Base-by-base conservation (phyloP, 2,329 filamentous ascomycete genomes). In the Colletotrichum tropicale region DNA sequence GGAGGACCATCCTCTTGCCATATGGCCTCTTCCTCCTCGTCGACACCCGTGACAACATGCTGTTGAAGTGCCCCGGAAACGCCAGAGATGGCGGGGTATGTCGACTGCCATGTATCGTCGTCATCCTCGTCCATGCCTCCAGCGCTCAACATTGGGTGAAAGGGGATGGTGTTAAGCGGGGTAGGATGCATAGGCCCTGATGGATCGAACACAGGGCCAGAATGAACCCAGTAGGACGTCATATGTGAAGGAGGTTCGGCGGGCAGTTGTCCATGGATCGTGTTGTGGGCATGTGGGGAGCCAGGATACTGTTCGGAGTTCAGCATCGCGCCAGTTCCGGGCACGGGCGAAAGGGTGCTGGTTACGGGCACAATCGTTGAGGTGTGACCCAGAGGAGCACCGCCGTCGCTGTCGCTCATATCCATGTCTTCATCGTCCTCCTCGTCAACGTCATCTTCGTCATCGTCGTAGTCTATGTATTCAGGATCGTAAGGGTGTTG, bases 401-500 rank as follows among this genome's bases (percentile, higher is more conserved):
- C 83, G 32, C 82, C 81, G 69, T 85, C 83, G 70, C 79, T 81
- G 26, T 85, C 84, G 79, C 81, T 83, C 82, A 85, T 82, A 43
- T 81, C 81, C 38, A 82, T 71, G 36, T 81, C 80, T 34, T 78
- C 72, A 24, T 78, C 75, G 16, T 78, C 60, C 64, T 79, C 74
- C 55, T 71, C 70, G 48, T 66, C 67, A 26, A 21, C 62, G n/a
- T 75, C 58, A 21, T 71, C 55, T 24, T 70, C 72, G 30, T 71
- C 74, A 32, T 73, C 64, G 8, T 74, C 67, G 43, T 72, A 60
- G 30, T 72, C 64, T 58, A 66, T 71, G 30, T 76, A 76, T 28
- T 74, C 73, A 21, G 67, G 69, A 43, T 75, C 71, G 12, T 71
- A 52, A 36, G 60, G 69, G 48, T 74, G 66, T 8, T 71, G 60